Evolutionary conservation across 305 asterid genomes (phyloP).

Genomic region (Fraxinus angustifolia): DNA sequence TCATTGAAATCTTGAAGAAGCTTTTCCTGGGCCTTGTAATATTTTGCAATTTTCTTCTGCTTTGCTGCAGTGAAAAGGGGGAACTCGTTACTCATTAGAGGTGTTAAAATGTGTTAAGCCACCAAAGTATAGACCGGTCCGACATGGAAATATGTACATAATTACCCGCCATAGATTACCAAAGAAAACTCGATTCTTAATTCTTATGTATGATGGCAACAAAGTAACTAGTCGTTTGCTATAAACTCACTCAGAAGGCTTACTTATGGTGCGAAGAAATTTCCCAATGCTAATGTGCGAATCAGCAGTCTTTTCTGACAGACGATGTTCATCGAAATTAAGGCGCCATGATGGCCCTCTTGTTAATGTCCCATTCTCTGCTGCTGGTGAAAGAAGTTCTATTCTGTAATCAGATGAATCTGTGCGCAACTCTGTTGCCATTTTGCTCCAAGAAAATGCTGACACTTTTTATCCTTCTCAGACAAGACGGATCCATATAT

Average conservation of each 20-base stretch:
- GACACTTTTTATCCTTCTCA: not conserved
- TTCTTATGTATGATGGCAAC: not conserved
- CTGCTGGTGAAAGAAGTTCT: constrained; percentile 6
- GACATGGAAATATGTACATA: not conserved
- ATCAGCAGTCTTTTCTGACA: not conserved
- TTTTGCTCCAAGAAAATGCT: not conserved
- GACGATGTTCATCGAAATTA: not conserved
- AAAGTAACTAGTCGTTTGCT: not conserved
- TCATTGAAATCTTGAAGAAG: constrained; percentile 3
- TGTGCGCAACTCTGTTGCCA: not conserved
- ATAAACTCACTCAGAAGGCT: not conserved
- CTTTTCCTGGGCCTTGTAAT: not conserved
- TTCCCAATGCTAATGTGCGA: not conserved
- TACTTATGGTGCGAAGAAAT: not conserved
- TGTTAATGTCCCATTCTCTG: not conserved
- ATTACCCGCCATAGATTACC: not conserved
- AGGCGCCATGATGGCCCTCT: constrained; percentile 4
- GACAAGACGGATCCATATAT: not conserved
- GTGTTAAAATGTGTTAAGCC: not conserved
- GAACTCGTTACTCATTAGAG: not conserved
- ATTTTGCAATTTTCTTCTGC: not conserved
- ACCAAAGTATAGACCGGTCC: not conserved
- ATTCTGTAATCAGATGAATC: not conserved
- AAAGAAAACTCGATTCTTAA: not conserved
- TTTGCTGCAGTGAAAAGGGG: not conserved